Evolutionary conservation across 2,329 filamentous ascomycete genomes (phyloP), one percentile per base, ranked within the genome.

Genomic region (Leptographium radiaticola): DNA sequence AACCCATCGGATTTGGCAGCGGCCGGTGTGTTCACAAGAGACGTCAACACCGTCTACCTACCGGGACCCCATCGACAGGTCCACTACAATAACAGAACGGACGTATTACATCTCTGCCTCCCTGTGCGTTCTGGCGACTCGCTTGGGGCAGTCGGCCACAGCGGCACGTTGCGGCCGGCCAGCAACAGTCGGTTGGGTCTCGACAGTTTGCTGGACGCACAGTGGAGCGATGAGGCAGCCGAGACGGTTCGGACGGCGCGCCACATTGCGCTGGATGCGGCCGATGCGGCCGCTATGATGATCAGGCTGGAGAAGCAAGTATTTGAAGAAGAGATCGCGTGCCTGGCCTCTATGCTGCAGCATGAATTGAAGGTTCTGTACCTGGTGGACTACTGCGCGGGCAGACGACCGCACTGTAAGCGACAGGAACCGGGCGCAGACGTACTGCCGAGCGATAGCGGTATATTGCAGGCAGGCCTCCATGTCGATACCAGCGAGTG

Each of bases 61-160:
- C 61, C 63, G 0, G 64, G 61, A 0, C 61, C 62, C 0, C 51
- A 59, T 30, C 58, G 59, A 44, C 59, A 30, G 4, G 25, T 67
- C 16, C 49, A 53, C 1, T 60, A 65, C 48, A 56, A 62, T 43
- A 58, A 59, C 30, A 55, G 51, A 1, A 36, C 49, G 1, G 65
- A 67, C 38, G 60, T 66, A 15, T 51, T 67, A 34, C 61, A 66
- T 49, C 50, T 65, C 12, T 61, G 61, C 6, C 62, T 67, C 47
- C 40, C 38, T 6, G 25, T 18, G 5, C 34, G 11, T 15, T 18
- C 4, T 6, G 4, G 25, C 20, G 20, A 6, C 12, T 9, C 25
- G 9, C 12, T 36, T 36, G 34, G 6, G 34, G 12, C 34, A 9
- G 8, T 9, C 34, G 9, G 34, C 8, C 34, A 8, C 4, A 9